These are phyloP conservation scores for Strobilomyces confusus DNA, from an alignment of 768 basidiomycete species.

Conservation along the genomic window DNA sequence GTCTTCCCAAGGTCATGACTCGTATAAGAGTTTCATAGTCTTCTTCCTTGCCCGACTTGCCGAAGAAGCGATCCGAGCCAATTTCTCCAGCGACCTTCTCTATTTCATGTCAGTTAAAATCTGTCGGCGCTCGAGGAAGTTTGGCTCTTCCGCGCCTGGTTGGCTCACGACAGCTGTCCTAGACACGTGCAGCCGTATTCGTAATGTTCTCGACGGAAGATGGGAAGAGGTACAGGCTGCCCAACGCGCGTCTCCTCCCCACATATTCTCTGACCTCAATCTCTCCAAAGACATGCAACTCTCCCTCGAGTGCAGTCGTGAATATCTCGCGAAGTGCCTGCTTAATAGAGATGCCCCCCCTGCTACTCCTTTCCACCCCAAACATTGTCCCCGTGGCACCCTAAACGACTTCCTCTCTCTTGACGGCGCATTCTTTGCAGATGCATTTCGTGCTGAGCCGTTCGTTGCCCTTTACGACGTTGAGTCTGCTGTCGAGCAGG, in stretches of 20 bases:
- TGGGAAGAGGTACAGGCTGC: constrained; percentile 31
- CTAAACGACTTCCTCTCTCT: too few relatives aligned
- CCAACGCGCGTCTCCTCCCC: constrained; percentile 20
- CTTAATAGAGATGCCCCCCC: too few relatives aligned
- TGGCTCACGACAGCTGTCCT: constrained; percentile 37
- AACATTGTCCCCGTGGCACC: constrained; percentile 5
- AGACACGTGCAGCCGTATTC: constrained; percentile 37
- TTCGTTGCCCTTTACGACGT: constrained; percentile 31
- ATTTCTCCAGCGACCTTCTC: constrained; percentile 25
- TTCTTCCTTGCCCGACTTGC: constrained; percentile 35
- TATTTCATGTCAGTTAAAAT: constrained; percentile 27
- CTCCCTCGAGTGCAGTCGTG: constrained; percentile 28
- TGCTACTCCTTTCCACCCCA: not conserved
- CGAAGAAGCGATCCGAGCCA: constrained; percentile 9
- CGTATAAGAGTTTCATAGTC: constrained; percentile 48
- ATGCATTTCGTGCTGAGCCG: constrained; percentile 2
- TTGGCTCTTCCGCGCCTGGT: constrained; percentile 18
- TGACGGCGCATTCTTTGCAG: constrained; percentile 6
- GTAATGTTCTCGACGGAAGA: constrained; percentile 31
- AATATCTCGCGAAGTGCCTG: constrained; percentile 26
- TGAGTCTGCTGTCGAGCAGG: too few relatives aligned
- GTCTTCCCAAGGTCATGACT: constrained; percentile 5
- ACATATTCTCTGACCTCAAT: constrained; percentile 14
- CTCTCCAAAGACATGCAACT: constrained; percentile 30
- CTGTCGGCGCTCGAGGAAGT: not conserved